phyloP scores from a whole-genome alignment of 2,329 filamentous ascomycete genomes.

The Amauroascus niger region DNA sequence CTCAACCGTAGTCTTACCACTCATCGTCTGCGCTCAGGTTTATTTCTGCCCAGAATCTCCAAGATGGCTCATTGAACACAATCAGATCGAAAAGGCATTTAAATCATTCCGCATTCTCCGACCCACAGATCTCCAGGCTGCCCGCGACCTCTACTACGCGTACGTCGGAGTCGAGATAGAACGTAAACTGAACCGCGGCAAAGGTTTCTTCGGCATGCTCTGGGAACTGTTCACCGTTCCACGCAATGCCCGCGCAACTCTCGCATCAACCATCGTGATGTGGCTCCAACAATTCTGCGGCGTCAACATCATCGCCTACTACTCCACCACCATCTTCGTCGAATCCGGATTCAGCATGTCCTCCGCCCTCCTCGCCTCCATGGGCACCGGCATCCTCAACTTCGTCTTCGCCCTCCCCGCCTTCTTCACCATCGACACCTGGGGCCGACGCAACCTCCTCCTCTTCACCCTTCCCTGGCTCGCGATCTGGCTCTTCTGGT shows the following conservation, averaged over 20 bases:
- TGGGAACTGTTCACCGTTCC: constrained; percentile 52
- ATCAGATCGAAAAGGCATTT: constrained; percentile 40
- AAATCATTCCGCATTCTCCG: constrained; percentile 41
- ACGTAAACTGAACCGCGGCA: constrained; percentile 42
- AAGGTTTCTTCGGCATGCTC: constrained; percentile 44
- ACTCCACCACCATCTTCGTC: constrained; percentile 52
- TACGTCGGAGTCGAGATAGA: constrained; percentile 54
- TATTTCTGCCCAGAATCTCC: constrained; percentile 54
- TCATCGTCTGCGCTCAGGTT: constrained; percentile 51
- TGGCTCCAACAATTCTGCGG: constrained; percentile 50
- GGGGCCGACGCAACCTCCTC: constrained; percentile 53
- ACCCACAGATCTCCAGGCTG: constrained; percentile 44
- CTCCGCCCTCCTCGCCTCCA: constrained; percentile 48
- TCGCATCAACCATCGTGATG: constrained; percentile 54
- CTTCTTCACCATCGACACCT: constrained; percentile 57
- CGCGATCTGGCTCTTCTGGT: constrained; percentile 40
- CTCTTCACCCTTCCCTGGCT: constrained; percentile 56
- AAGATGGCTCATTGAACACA: constrained; percentile 44
- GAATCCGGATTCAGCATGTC: constrained; percentile 45
- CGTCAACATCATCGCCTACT: constrained; percentile 52
- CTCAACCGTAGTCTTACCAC: constrained; percentile 53
- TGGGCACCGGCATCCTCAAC: constrained; percentile 57
- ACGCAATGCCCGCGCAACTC: constrained; percentile 51
- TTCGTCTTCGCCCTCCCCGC: constrained; percentile 56
- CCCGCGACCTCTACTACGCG: constrained; percentile 49